These are phyloP conservation scores for Cordyceps pruinosa DNA, from an alignment of 2,329 filamentous ascomycete genomes.

Conservation along the genomic window DNA sequence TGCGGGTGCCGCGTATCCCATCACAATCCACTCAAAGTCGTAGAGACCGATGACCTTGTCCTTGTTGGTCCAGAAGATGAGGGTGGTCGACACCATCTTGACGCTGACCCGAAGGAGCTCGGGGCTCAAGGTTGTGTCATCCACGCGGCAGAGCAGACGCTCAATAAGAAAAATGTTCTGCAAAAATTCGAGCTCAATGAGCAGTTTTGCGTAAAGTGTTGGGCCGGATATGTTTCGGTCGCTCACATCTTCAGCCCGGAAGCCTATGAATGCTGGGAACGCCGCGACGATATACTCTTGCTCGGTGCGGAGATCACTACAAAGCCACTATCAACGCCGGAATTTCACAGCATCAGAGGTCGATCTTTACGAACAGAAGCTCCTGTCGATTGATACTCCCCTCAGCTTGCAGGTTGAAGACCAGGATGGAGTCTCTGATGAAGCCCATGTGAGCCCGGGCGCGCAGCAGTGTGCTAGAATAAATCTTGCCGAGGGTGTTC, in stretches of 20 bases:
- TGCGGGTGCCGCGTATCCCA: background rate
- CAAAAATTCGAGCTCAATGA: background rate
- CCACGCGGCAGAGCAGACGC: background rate
- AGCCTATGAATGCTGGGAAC: background rate
- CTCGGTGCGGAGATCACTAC: background rate
- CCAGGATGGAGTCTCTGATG: conserved; percentile 13
- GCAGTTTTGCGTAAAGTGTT: background rate
- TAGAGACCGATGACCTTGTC: background rate
- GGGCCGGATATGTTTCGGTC: background rate
- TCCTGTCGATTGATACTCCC: background rate
- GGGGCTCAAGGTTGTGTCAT: background rate
- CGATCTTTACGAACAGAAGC: background rate
- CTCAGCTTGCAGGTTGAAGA: conserved; percentile 6
- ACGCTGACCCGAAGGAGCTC: background rate
- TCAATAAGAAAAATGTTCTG: background rate
- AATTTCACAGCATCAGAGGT: too few species aligned
- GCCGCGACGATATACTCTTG: background rate
- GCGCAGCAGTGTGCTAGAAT: conserved; percentile 7
- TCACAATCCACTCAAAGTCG: background rate
- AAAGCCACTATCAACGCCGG: background rate
- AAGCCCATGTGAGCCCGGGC: conserved; percentile 11
- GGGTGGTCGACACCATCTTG: background rate
- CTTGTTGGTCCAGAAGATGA: background rate
- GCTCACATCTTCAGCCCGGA: background rate
- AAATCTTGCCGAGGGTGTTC: conserved; percentile 11